phyloP scores from a whole-genome alignment of 345 rosid genomes.

The Salix brachista region DNA sequence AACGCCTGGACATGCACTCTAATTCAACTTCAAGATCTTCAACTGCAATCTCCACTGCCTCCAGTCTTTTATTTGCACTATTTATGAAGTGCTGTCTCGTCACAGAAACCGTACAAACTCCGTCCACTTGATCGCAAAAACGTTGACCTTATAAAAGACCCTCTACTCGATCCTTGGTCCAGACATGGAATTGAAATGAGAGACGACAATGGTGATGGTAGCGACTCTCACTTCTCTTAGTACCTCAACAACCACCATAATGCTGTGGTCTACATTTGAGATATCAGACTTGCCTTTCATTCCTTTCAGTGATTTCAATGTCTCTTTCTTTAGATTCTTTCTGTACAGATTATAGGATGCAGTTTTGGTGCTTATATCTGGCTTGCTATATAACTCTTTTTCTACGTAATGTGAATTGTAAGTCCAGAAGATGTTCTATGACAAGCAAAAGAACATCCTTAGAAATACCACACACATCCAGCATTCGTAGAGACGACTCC shows the following conservation, averaged over 20 bases:
- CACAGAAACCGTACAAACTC: conserved; percentile 37
- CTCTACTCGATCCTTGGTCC: conserved; percentile 44
- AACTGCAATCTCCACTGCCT: conserved; percentile 63
- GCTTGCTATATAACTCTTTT: conserved; percentile 20
- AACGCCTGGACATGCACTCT: conserved; percentile 57
- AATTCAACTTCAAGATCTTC: conserved; percentile 64
- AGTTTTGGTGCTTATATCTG: conserved; percentile 39
- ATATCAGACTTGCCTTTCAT: conserved; percentile 31
- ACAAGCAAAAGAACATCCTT: conserved; percentile 57
- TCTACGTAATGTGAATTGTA: conserved; percentile 47
- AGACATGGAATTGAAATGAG: conserved; percentile 67
- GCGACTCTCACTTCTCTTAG: conserved; percentile 58
- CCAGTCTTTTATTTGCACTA: conserved; percentile 61
- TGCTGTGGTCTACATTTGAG: conserved; percentile 23
- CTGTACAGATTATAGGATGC: conserved; percentile 46
- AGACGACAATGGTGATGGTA: conserved; percentile 43
- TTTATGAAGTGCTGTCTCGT: conserved; percentile 43
- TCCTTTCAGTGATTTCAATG: conserved; percentile 46
- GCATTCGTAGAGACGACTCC: conserved; percentile 62
- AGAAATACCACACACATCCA: conserved; percentile 58
- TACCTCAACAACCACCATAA: conserved; percentile 45
- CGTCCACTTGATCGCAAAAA: conserved; percentile 31
- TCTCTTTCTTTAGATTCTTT: conserved; percentile 65
- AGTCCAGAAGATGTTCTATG: conserved; percentile 55
- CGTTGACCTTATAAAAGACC: conserved; percentile 35